Evolutionary conservation across 495 filamentous ascomycete species (phyloP).

Genomic region (Penicillium daleae): DNA sequence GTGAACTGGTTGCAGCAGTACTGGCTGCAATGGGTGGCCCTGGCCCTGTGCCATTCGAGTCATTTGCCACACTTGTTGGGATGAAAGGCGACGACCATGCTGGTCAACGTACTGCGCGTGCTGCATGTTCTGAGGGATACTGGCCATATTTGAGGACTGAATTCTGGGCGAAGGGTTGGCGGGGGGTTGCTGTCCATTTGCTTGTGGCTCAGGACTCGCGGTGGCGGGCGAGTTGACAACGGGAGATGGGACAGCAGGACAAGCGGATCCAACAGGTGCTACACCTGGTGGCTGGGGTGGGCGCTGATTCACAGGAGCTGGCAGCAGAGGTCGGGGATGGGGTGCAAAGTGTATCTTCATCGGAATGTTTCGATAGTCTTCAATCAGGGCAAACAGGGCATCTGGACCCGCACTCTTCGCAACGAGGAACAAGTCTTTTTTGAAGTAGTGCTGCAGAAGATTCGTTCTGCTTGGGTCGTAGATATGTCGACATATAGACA

Average conservation of each 20-base stretch:
- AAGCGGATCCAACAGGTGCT: background rate
- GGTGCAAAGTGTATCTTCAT: conserved; percentile 10
- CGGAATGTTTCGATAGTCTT: conserved; percentile 16
- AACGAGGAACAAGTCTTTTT: background rate
- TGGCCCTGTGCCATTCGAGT: background rate
- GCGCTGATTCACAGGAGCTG: background rate
- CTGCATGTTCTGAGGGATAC: background rate
- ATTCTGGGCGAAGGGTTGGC: background rate
- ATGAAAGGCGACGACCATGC: background rate
- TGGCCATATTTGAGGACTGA: background rate
- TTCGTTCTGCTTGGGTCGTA: conserved; percentile 12
- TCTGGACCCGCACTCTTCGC: background rate
- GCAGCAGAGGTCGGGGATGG: background rate
- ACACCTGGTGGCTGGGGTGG: background rate
- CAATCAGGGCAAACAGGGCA: background rate
- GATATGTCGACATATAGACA: conserved; percentile 48
- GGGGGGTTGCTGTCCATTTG: background rate
- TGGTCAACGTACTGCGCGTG: background rate
- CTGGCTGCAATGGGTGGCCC: background rate
- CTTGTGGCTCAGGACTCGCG: background rate
- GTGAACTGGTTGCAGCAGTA: background rate
- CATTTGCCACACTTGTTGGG: background rate
- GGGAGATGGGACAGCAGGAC: background rate
- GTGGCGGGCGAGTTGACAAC: background rate
- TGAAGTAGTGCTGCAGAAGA: background rate